phyloP scores from a whole-genome alignment of 1,139 yeast genomes.

The Geotrichum aggregatum region DNA sequence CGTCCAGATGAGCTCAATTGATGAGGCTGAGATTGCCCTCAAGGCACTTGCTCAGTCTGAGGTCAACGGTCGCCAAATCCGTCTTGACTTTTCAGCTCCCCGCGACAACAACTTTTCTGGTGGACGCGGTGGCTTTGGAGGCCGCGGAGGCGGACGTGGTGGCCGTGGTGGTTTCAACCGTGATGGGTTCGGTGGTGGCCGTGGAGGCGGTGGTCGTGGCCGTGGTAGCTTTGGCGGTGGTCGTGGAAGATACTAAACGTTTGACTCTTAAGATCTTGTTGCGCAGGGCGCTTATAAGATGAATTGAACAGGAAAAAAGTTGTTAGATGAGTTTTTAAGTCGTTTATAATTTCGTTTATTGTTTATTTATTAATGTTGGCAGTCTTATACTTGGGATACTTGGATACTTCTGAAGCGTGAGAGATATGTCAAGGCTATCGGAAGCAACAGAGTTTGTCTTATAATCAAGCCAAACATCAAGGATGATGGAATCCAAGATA shows the following conservation, averaged over 20 bases:
- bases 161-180: conserved; percentile 41
- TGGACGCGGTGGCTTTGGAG: conserved; percentile 37
- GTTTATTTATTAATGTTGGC: too few relatives aligned
- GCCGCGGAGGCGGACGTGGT: conserved; percentile 42
- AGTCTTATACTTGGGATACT: too few relatives aligned
- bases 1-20: conserved; percentile 81
- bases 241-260: conserved; percentile 26
- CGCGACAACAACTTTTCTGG: conserved; percentile 50
- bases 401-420: too few relatives aligned
- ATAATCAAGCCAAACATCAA: too few relatives aligned
- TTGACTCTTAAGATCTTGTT: too few relatives aligned
- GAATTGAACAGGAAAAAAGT: too few relatives aligned
- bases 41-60: conserved; percentile 84
- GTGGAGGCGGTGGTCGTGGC: conserved; percentile 28
- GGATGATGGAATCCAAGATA: too few relatives aligned
- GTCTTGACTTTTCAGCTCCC: conserved; percentile 93
- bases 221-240: conserved; percentile 33
- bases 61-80: conserved; percentile 87
- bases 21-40: conserved; percentile 86
- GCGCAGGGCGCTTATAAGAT: conserved; percentile 26
- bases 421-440: too few relatives aligned
- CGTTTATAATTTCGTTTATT: too few relatives aligned
- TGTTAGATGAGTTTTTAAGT: too few relatives aligned
- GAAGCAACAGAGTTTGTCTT: too few relatives aligned
- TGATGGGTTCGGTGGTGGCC: conserved; percentile 27